Percentiles rank a stretch among this genome's conserved stretches.
Evolutionary conservation across 2,329 filamentous ascomycete genomes (phyloP).

Genomic region (Fusarium musae): DNA sequence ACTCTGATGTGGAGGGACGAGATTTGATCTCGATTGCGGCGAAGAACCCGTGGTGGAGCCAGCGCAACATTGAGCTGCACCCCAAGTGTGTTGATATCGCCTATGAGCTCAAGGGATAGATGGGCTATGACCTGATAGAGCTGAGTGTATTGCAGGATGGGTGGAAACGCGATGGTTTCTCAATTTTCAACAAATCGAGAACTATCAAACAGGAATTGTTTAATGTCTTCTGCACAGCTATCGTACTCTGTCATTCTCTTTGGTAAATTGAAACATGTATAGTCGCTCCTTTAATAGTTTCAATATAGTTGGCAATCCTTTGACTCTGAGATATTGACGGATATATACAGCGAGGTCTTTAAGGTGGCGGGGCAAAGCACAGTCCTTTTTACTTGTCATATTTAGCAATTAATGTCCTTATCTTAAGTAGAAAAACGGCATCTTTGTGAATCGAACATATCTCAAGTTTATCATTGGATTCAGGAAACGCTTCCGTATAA

Average conservation of each 20-base stretch:
- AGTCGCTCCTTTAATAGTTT: not conserved
- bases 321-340: not conserved
- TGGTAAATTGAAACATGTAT: not conserved
- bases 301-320: not conserved
- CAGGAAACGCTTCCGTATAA: fast-evolving
- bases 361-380: not conserved
- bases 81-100: slow-evolving; percentile 5
- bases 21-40: not conserved
- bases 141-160: not conserved
- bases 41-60: slow-evolving; percentile 2
- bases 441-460: fast-evolving
- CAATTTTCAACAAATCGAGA: not conserved
- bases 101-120: not conserved
- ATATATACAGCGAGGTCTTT: fast-evolving
- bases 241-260: not conserved
- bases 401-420: fast-evolving
- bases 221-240: not conserved
- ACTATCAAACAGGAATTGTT: not conserved
- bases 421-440: fast-evolving
- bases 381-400: not conserved
- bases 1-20: not conserved
- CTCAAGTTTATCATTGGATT: fast-evolving
- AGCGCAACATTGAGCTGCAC: slow-evolving; percentile 5
- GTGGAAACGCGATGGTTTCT: not conserved
- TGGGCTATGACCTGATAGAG: not conserved